Conservation (phyloP, 352 stramenopile species). For the Pythium monospermum region DNA sequence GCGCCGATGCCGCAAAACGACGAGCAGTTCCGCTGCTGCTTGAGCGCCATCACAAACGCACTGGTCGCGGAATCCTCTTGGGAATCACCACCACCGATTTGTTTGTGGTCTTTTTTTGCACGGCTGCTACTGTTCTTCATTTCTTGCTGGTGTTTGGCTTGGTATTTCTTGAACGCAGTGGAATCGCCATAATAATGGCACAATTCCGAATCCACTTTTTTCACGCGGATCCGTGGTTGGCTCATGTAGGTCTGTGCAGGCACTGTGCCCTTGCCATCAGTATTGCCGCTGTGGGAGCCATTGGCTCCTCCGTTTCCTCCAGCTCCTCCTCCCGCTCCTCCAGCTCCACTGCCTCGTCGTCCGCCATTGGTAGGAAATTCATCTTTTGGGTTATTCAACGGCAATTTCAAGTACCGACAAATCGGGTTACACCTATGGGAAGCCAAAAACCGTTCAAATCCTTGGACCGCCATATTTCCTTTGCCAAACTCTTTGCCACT, state of each 20-base stretch:
- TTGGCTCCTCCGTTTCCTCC: conserved; percentile 1
- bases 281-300: conserved; percentile 16
- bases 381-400: conserved; percentile 66
- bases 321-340: too few relatives aligned
- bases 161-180: conserved; percentile 64
- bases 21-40: conserved; percentile 20
- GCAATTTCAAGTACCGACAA: conserved; percentile 70
- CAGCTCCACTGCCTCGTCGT: too few relatives aligned
- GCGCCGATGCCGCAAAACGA: conserved; percentile 18
- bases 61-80: conserved; percentile 8
- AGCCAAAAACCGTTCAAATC: conserved; percentile 66
- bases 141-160: conserved; percentile 40
- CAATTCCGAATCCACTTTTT: conserved; percentile 56
- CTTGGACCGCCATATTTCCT: conserved; percentile 61
- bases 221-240: conserved; percentile 43
- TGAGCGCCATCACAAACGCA: conserved; percentile 17
- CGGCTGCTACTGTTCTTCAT: too few relatives aligned
- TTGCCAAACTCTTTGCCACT: conserved; percentile 82
- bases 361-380: too few relatives aligned
- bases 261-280: conserved; percentile 53
- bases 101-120: too few relatives aligned
- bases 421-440: conserved; percentile 83
- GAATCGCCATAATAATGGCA: conserved; percentile 75
- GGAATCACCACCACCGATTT: too few relatives aligned
- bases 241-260: conserved; percentile 70